Conservation (phyloP, 306 rosid species). For the Rosa multiflora region DNA sequence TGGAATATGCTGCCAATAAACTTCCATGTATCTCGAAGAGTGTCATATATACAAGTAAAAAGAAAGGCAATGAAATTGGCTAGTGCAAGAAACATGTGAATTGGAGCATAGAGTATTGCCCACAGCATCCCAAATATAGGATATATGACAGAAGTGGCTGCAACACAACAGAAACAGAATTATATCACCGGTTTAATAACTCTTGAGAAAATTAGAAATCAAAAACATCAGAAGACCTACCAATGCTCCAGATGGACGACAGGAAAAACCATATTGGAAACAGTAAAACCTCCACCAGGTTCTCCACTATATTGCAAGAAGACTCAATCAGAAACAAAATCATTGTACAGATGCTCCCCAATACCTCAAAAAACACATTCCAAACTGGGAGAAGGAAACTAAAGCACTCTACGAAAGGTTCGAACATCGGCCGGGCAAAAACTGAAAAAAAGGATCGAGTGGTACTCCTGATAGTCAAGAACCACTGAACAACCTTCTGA, state of each 20-base stretch:
- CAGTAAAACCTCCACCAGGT: too few species aligned
- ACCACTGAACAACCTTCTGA: slow-evolving; percentile 76
- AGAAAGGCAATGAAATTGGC: slow-evolving; percentile 48
- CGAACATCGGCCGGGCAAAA: slow-evolving; percentile 66
- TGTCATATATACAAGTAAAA: slow-evolving; percentile 31
- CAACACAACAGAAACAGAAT: slow-evolving; percentile 31
- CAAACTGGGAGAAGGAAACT: slow-evolving; percentile 69
- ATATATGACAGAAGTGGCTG: slow-evolving; percentile 64
- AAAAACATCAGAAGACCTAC: slow-evolving; percentile 52
- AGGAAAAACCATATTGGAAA: slow-evolving; percentile 68
- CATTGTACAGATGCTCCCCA: slow-evolving; percentile 53
- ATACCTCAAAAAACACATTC: slow-evolving; percentile 40
- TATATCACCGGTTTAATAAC: slow-evolving; percentile 10
- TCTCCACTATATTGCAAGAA: slow-evolving; percentile 44
- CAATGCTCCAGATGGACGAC: slow-evolving; percentile 53
- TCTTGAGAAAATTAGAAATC: slow-evolving; percentile 6
- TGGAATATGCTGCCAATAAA: slow-evolving; percentile 52
- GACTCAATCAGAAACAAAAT: slow-evolving; percentile 57
- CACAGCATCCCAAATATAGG: slow-evolving; percentile 68
- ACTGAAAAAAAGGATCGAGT: slow-evolving; percentile 60
- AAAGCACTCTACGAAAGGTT: slow-evolving; percentile 51
- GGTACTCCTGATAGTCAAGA: slow-evolving; percentile 55
- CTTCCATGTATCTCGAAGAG: slow-evolving; percentile 50
- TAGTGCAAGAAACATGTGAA: slow-evolving; percentile 48
- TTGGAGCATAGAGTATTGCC: slow-evolving; percentile 72